Evolutionary conservation across 495 filamentous ascomycete genomes (phyloP).

Genomic region (Elasticomyces elasticus): DNA sequence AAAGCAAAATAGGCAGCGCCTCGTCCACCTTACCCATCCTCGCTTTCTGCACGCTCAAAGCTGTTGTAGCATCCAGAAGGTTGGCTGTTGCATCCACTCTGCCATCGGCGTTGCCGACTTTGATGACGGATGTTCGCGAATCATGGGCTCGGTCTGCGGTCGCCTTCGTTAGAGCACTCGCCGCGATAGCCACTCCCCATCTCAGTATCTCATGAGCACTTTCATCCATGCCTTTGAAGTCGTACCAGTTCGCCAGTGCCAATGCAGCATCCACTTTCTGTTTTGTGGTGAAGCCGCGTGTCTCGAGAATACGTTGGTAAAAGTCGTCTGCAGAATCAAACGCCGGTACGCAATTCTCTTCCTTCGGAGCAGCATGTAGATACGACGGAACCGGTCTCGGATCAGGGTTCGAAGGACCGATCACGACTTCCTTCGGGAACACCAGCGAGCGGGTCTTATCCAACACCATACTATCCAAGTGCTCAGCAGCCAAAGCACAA

Average conservation of each 20-base stretch:
- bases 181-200: constrained; percentile 63
- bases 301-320: constrained; percentile 71
- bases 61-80: constrained; percentile 61
- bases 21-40: constrained; percentile 47
- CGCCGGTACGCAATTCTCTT: constrained; percentile 59
- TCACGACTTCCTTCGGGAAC: constrained; percentile 58
- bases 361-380: constrained; percentile 46
- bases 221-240: constrained; percentile 55
- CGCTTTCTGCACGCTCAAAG: constrained; percentile 67
- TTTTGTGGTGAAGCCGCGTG: constrained; percentile 58
- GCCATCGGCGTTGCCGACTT: constrained; percentile 36
- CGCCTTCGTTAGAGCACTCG: constrained; percentile 33
- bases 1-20: constrained; percentile 79
- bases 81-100: constrained; percentile 63
- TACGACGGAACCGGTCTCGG: constrained; percentile 60
- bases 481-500: constrained; percentile 63
- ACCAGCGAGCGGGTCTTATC: constrained; percentile 53
- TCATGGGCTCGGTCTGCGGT: constrained; percentile 45
- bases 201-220: constrained; percentile 59
- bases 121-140: constrained; percentile 48
- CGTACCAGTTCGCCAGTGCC: constrained; percentile 72
- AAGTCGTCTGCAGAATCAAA: constrained; percentile 56
- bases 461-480: constrained; percentile 63
- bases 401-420: constrained; percentile 72
- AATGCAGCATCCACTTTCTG: constrained; percentile 72